These are phyloP conservation scores for Corymbia citriodora DNA, from an alignment of 441 rosid species.

Conservation along the genomic window DNA sequence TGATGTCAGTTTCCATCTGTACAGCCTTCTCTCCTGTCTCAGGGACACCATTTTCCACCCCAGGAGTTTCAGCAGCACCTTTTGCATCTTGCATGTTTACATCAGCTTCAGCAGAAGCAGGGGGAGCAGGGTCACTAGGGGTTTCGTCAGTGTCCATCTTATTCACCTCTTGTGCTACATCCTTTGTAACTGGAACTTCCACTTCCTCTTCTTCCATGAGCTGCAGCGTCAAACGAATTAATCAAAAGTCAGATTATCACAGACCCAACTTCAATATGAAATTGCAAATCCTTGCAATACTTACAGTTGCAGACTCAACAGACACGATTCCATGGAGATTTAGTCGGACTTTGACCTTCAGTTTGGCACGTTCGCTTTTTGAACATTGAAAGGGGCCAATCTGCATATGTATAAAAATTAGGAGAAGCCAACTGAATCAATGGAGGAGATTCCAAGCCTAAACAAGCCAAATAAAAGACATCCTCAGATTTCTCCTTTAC, in stretches of 20 bases:
- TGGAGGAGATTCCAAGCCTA: not conserved
- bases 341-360: conserved; percentile 82
- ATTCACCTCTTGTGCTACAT: conserved; percentile 38
- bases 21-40: conserved; percentile 67
- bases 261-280: not conserved
- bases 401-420: conserved; percentile 28
- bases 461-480: not conserved
- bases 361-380: conserved; percentile 66
- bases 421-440: not conserved
- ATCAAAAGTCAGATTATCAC: not conserved
- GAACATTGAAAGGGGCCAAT: conserved; percentile 92
- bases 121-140: conserved; percentile 24
- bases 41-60: conserved; percentile 62
- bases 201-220: conserved; percentile 91
- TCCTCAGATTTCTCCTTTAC: conserved; percentile 21
- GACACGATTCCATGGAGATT: conserved; percentile 86
- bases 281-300: conserved; percentile 10
- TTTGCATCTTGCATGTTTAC: conserved; percentile 73
- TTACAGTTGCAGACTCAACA: conserved; percentile 81
- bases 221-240: conserved; percentile 16
- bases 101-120: conserved; percentile 57
- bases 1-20: conserved; percentile 83
- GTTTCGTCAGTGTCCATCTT: conserved; percentile 86
- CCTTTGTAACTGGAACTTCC: conserved; percentile 73
- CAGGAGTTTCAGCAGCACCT: conserved; percentile 46